These are phyloP conservation scores for Ganoderma resinaceum DNA, from an alignment of 1,284 basidiomycete genomes.

Conservation along the genomic window DNA sequence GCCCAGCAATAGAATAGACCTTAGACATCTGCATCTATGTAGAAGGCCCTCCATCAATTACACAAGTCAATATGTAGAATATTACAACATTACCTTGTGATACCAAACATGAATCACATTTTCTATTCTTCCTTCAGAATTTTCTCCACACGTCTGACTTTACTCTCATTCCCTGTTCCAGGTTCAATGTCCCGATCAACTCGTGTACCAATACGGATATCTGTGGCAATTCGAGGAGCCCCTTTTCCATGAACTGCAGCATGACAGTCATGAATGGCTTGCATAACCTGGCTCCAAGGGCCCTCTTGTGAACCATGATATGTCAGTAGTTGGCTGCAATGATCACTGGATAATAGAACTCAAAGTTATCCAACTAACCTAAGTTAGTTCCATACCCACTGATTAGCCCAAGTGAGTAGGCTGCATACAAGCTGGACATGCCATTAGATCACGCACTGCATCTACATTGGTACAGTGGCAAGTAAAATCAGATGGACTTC, in stretches of 20 bases:
- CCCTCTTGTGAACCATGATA: slow-evolving; percentile 62
- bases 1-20: slow-evolving; percentile 48
- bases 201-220: slow-evolving; percentile 92
- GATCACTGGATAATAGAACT: not conserved
- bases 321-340: too few relatives aligned
- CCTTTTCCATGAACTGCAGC: slow-evolving; percentile 84
- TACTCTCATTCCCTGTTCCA: slow-evolving; percentile 79
- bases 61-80: not conserved
- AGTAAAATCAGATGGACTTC: not conserved
- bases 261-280: slow-evolving; percentile 89
- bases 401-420: slow-evolving; percentile 1
- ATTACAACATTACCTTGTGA: not conserved
- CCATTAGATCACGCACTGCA: slow-evolving; percentile 65
- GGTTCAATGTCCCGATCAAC: slow-evolving; percentile 69
- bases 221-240: slow-evolving; percentile 79
- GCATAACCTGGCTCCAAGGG: slow-evolving; percentile 81
- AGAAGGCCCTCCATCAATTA: not conserved
- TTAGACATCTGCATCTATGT: too few relatives aligned
- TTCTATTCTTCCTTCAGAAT: slow-evolving; percentile 56
- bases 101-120: not conserved
- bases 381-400: slow-evolving; percentile 93
- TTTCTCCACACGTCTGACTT: slow-evolving; percentile 81
- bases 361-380: slow-evolving; percentile 50
- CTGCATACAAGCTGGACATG: slow-evolving; percentile 4
- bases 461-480: slow-evolving; percentile 48